Evolutionary conservation across 108 stramenopile species (phyloP), one percentile per base, ranked within the genome.

Genomic region (Mediolabrus comicus): DNA sequence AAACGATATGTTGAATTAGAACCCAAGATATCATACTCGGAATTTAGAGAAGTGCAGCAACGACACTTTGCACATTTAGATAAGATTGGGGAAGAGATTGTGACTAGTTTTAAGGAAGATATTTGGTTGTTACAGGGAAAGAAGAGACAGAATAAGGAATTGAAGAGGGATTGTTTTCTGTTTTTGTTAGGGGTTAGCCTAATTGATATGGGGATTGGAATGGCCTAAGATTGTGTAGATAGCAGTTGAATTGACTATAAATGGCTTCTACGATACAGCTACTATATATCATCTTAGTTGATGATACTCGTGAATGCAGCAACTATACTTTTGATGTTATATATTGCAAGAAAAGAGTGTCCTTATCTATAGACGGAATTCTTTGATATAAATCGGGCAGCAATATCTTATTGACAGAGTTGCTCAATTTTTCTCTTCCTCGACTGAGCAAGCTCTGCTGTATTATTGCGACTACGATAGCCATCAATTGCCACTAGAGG

Each of bases 1-100:
- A 93, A 93, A 60, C 89, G 95, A 2, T 96, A 94, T 64, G 95
- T 96, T 3, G 95, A 96, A 59, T 78, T 96, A 53, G 54, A 70
- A 35, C 92, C 92, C 24, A 96, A 93, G 62, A 94, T 96, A 51
- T 86, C 87, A 11, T 74, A 83, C 60, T 24, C 77, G 6, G 95
- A 96, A 78, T 96, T 92, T 70, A 80, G 83, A 29, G 80, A 84
- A 57, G 89, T 86, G 54, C 95, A 96, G 69, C 58, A 67, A 46
- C 77, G 82, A 31, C 86, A 89, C 64, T 94, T 96, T 69, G 77
- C 67, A 8, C 94, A 95, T 56, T 78, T 92, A 67, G 90, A 95
- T 80, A 74, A 73, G 29, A 68, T 95, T 0, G 89, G 89, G 26
- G 78, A 79, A 31, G 94, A 95, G 68, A 77, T 91, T 26, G 6